Evolutionary conservation across 1,284 basidiomycete species (phyloP).

Genomic region (Fistulina hepatica): DNA sequence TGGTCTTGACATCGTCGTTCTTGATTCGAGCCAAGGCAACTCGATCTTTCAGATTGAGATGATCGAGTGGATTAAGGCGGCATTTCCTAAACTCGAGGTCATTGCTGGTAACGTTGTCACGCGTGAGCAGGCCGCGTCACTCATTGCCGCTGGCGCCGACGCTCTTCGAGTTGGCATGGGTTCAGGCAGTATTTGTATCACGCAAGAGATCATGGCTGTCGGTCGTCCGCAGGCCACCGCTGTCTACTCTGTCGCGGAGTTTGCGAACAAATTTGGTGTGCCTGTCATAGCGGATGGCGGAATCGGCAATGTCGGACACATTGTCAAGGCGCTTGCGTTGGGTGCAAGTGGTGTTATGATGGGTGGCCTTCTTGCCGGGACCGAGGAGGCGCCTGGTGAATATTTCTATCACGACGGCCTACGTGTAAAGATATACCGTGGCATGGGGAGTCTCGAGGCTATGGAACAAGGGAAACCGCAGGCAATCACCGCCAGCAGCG

Average conservation of each 20-base stretch:
- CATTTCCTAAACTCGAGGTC: constrained; percentile 78
- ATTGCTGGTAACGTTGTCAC: constrained; percentile 98
- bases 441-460: constrained; percentile 95
- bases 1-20: constrained; percentile 89
- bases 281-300: constrained; percentile 99
- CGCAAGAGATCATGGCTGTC: constrained; percentile 99
- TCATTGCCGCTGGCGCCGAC: constrained; percentile 93
- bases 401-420: constrained; percentile 99
- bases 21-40: constrained; percentile 98
- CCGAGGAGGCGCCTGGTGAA: constrained; percentile 95
- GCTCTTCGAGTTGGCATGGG: constrained; percentile 96
- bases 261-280: constrained; percentile 87
- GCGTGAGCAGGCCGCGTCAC: constrained; percentile 89
- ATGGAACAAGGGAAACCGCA: constrained; percentile 78
- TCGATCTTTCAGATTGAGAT: constrained; percentile 92
- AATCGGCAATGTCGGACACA: constrained; percentile 92
- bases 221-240: constrained; percentile 97
- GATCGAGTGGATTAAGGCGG: constrained; percentile 89
- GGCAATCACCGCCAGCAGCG: constrained; percentile 13
- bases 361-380: constrained; percentile 94
- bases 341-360: constrained; percentile 98
- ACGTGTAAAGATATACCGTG: constrained; percentile 96
- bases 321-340: constrained; percentile 92
- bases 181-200: constrained; percentile 97
- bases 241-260: constrained; percentile 91